Conservation (phyloP, 2,329 filamentous ascomycete species). For the Ophiostoma sp. region DNA sequence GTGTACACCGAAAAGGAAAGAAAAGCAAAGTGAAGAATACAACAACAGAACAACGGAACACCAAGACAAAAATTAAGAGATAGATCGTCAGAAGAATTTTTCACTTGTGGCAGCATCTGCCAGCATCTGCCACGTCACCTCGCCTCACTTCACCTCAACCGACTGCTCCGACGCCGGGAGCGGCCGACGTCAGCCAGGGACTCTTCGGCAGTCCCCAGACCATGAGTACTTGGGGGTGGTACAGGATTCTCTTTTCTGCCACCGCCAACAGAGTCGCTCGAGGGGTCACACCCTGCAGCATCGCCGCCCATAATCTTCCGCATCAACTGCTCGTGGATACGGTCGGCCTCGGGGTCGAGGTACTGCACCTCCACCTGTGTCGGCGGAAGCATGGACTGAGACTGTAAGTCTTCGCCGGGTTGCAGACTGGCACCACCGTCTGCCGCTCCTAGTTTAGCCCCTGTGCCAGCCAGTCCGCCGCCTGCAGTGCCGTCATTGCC, state of each 20-base stretch:
- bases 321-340: conserved; percentile 41
- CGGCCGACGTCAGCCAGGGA: not conserved
- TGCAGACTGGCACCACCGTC: not conserved
- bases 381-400: conserved; percentile 31
- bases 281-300: not conserved
- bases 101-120: no score
- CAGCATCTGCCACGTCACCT: not conserved
- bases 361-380: conserved; percentile 51
- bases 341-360: conserved; percentile 45
- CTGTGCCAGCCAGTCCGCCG: not conserved
- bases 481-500: not conserved
- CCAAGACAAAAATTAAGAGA: no score
- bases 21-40: not conserved
- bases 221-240: not conserved
- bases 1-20: not conserved
- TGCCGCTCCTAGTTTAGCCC: not conserved
- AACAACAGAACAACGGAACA: not conserved
- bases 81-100: no score
- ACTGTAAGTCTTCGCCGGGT: conserved; percentile 35
- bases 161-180: conserved; percentile 18
- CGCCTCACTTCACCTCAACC: conserved; percentile 15
- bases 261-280: not conserved
- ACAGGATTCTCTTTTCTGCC: not conserved
- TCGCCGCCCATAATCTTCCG: conserved; percentile 37
- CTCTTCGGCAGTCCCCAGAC: conserved; percentile 2